These are phyloP conservation scores for Blastosporella zonata DNA, from an alignment of 1,284 basidiomycete species.

Conservation along the genomic window DNA sequence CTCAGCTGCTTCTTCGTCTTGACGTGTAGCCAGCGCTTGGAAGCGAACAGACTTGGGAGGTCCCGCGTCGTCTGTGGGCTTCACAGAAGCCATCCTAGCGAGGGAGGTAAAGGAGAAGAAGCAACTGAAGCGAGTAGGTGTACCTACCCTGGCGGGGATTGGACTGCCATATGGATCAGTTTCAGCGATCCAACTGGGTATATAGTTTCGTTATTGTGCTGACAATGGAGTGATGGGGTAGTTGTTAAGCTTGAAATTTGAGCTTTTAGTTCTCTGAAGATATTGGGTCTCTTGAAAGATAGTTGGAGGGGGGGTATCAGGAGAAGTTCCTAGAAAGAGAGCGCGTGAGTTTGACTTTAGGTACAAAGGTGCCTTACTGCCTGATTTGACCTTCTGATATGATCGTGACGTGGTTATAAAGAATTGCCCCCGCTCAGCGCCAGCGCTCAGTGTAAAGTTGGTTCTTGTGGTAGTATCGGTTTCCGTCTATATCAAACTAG, in stretches of 20 bases:
- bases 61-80: constrained; percentile 1
- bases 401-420: background rate
- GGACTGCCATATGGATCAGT: constrained; percentile 13
- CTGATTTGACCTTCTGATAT: background rate
- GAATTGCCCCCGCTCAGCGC: too few species aligned
- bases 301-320: background rate
- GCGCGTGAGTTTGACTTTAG: too few species aligned
- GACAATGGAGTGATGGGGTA: constrained; percentile 8
- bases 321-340: background rate
- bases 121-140: background rate
- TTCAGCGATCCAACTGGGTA: constrained; percentile 11
- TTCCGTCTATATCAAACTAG: too few species aligned
- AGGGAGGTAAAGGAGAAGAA: constrained; percentile 2
- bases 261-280: too few species aligned
- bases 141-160: constrained; percentile 1
- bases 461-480: too few species aligned
- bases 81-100: constrained; percentile 3
- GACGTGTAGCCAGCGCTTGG: background rate
- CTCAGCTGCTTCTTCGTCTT: constrained; percentile 6
- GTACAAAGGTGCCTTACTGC: background rate
- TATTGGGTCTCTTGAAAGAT: too few species aligned
- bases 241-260: background rate
- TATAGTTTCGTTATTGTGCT: constrained; percentile 9
- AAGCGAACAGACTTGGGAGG: background rate
- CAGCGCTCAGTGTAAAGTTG: too few species aligned